Evolutionary conservation across 495 filamentous ascomycete genomes (phyloP), one percentile per base, ranked within the genome.

Genomic region (Neurospora sp.): DNA sequence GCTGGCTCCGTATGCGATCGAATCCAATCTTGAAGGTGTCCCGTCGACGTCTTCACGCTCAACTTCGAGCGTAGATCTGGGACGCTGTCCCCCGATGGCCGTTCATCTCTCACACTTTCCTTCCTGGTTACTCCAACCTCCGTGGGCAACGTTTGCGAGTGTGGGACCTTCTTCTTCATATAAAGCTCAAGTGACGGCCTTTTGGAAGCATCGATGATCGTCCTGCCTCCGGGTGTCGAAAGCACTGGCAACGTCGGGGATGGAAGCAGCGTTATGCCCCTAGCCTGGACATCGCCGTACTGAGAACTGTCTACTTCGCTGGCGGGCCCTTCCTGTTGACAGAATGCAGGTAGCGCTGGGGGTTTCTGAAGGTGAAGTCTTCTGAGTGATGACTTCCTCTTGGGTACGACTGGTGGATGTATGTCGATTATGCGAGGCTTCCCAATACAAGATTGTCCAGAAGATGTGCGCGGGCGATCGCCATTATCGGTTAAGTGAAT

Each of bases 361-460:
- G 41, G 35, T 5, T 39, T 23, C 8, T 71, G 44, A 27, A 27
- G 5, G 18, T 71, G 70, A 11, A 27, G 31, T 38, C 39, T 48
- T 18, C 71, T 76, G 6, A 74, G 40, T 11, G 78, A 79, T 11
- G 73, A 75, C 27, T 46, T 73, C 16, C 73, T 70, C 54, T 74
- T 77, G 9, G 76, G 75, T 6, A 74, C 70, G 0, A 69, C 37
- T 11, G 75, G 18, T 10, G 78, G 76, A 7, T 75, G 78, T n/a
- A 81, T 78, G 39, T 81, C 74, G 54, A 81, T 54, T 5, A 79
- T 72, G 3, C 78, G 78, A 4, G 78, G 71, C 42, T 72, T 73
- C 9, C 76, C 77, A 37, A 72, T 71, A 1, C 27, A 44, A 9
- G 41, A 14, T 4, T 70, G 77, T 14, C 70, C 70, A 2, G 71